Base-by-base conservation (phyloP, 257 asterid species). In the Verbena officinalis region DNA sequence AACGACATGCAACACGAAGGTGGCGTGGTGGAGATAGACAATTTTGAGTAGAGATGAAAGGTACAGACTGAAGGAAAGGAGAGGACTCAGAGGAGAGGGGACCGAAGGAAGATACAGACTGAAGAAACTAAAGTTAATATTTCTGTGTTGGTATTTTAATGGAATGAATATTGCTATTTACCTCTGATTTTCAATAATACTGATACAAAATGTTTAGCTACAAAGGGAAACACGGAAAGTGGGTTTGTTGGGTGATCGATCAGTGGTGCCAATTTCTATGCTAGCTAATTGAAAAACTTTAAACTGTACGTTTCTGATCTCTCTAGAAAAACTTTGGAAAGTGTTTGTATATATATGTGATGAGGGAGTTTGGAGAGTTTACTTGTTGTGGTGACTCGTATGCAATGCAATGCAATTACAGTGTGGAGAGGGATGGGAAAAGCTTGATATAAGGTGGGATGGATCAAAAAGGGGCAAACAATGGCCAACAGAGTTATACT, bases 1-100 rank as follows among this genome's bases (percentile, higher is more conserved):
- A 86, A 81, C 76, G 88, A 81, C 89, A 80, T 75, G 81, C 77
- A 59, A 77, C 80, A 64, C 81, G 73, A 81, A 46, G 81, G 74
- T 58, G 58, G 48, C n/a, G n/a, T 48, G 72, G 52, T 36, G 51
- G 7, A 17, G 43, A 16, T 27, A 38, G 68, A 27, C 46, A 14
- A 17, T 36, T n/a, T 34, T 68, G 48, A 16, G 55, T 65, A 23
- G 21, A 31, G 20, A 2, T 75, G 78, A 77, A 33, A 64, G 23
- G 50, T 69, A 63, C 52, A 20, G 27, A n/a, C 11, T 19, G 14
- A 7, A 30, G 39, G 58, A 20, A 65, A 70, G 40, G 72, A 59
- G 2, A 57, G 56, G 3, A 33, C 65, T 33, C 9, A 4, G 36
- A n/a, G 10, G 3, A 23, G 5, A 36, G 54, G 66, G 70, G 69